Base-by-base conservation (phyloP, 2,329 filamentous ascomycete species). In the Lasiodiplodia sp. region DNA sequence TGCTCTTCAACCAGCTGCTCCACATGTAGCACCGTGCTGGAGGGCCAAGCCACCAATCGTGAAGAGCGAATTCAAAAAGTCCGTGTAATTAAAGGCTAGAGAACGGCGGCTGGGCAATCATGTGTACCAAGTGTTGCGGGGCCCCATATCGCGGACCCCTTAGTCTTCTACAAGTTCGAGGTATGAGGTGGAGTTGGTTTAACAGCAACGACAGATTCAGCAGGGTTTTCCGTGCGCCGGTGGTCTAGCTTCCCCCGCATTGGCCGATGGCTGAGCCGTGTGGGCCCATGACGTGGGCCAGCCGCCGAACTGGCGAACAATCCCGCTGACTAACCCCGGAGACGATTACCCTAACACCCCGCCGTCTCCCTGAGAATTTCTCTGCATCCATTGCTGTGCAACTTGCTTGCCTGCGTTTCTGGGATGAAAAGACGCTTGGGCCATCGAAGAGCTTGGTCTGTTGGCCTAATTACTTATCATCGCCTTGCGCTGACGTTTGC, bases 241-340 rank as follows among this genome's bases (percentile, higher is more conserved):
- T 18, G 18, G 18, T 16, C 5, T 16, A 44, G 40, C 40, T 7
- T 18, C 18, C 53, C 11, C 7, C 7, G 31, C 31, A 37, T 62
- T 14, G 8, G 34, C n/a, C 12, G 6, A 58, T 6, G 16, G 56
- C 25, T 14, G 34, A 31, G 18, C 18, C 18, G 21, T 23, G 37
- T 34, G 47, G 44, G 23, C 16, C 2, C 25, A 49, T 28, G 60
- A 38, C 44, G 60, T n/a, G 44, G 21, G 38, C 12, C n/a, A 31
- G 12, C 25, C 31, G 31, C 31, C 31, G 31, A 34, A n/a, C 23
- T 28, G 47, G n/a, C 52, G 18, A 64, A 25, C 44, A 47, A 53
- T 31, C 4, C 60, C 60, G 60, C 60, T 64, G 25, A 64, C 44
- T 64, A 52, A 64, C 25, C 16, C 14, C 60, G 60, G 60, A 53